Base-by-base conservation (phyloP, 805 yeast species). In the baker's yeast (Saccharomyces cerevisiae) region DNA sequence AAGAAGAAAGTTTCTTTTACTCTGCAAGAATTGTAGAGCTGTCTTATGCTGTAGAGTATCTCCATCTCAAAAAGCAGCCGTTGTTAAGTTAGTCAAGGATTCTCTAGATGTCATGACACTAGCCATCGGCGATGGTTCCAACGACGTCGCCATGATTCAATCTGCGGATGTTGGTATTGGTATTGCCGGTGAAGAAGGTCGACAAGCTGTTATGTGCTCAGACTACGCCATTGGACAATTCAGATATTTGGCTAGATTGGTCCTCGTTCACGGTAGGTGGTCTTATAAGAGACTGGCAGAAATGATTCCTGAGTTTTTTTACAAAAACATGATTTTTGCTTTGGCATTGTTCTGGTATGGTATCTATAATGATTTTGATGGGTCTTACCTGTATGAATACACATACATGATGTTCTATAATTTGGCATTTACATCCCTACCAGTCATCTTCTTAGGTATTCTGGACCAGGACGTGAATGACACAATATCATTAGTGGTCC, bases 111-210 rank as follows among this genome's bases (percentile, higher is more conserved):
- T 87, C 29, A 87, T 87, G 91, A 87, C 95, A 0, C 71, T 87
- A 55, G 92, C 94, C 6, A 86, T 87, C 66, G 96, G 96, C 61
- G 96, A 87, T 71, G 96, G 96, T 53, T 83, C 94, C 22, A 87
- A 87, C 67, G 96, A 87, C 72, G 96, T 87, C 58, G 91, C 95
- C 11, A 87, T 87, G 96, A 87, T 87, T 60, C 96, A 87, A 69
- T 83, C 90, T 29, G 94, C 95, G 1, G 84, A 87, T 70, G 85
- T 87, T 48, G 96, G 96, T 64, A 87, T 87, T 53, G 96, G 96
- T 73, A 87, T 87, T 66, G 91, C 91, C 2, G 96, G 96, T 72
- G 94, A 87, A 73, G 96, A 87, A 74, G 96, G 96, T 65, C 75
- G 94, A 57, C 94, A 87, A 70, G 94, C 94, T 21, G 94, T 81